Conservation (phyloP, 371 early-diverging fungal genomes). For the Smittium culicis region DNA sequence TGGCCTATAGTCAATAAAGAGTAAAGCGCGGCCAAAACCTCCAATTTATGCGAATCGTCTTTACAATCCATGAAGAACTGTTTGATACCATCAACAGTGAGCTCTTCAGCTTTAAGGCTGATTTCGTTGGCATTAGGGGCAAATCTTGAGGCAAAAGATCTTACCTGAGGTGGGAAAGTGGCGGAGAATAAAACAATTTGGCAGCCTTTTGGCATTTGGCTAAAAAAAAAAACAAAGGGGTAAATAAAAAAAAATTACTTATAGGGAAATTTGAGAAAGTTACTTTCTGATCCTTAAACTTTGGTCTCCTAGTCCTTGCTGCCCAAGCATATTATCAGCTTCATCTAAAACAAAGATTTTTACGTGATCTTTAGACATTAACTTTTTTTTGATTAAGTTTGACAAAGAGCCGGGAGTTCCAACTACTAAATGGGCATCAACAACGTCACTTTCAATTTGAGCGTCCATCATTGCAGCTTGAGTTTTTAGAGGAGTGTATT, state of each 20-base stretch:
- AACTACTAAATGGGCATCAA: slow-evolving; percentile 70
- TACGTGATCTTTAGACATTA: slow-evolving; percentile 40
- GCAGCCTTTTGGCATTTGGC: slow-evolving; percentile 41
- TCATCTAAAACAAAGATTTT: slow-evolving; percentile 82
- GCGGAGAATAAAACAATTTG: slow-evolving; percentile 94
- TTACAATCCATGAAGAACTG: slow-evolving; percentile 93
- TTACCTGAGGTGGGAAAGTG: slow-evolving; percentile 77
- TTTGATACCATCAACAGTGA: slow-evolving; percentile 91
- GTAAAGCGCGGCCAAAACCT: slow-evolving; percentile 72
- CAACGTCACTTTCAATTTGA: slow-evolving; percentile 31
- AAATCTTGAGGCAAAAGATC: slow-evolving; percentile 57
- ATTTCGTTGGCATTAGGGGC: slow-evolving; percentile 78
- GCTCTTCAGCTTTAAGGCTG: slow-evolving; percentile 68
- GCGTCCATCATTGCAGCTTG: slow-evolving; percentile 65
- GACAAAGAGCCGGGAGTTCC: slow-evolving; percentile 93
- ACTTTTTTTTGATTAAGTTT: slow-evolving; percentile 47
- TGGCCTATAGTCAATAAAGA: slow-evolving; percentile 87
- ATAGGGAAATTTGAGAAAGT: slow-evolving; percentile 12
- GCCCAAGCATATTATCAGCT: slow-evolving; percentile 88
- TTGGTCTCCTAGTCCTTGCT: slow-evolving; percentile 76
- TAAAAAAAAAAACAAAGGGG: slow-evolving; percentile 24
- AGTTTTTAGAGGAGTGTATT: slow-evolving; percentile 60
- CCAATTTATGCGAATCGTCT: slow-evolving; percentile 62
- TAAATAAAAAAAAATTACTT: slow-evolving; percentile 18
- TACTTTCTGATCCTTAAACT: slow-evolving; percentile 54